Evolutionary conservation across 169 alveolate species (phyloP), one percentile per base, ranked within the genome.

Genomic region (Eimeria praecox): DNA sequence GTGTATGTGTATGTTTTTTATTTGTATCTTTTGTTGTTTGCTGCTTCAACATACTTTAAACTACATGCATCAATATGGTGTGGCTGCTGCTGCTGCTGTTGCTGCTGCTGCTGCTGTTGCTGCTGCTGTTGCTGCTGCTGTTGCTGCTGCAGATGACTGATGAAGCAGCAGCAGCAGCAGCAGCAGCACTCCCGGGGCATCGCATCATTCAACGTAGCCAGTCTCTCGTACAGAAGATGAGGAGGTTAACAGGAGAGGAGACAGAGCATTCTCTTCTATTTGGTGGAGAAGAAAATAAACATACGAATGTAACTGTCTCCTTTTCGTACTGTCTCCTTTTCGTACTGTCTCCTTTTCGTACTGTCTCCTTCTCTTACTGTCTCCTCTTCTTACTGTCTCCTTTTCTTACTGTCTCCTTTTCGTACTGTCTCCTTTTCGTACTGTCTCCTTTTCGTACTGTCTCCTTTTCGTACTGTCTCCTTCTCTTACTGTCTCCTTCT

Each of bases 171-270:
- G 64, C 9, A 35, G 80, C 78, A 62, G 82, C 35, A 20, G 93
- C 69, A 46, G 78, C 93, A n/a, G 93, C 35, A 56, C 14, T 86
- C 20, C 78, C 62, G 5, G 93, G 62, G 82, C 12, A 4, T 30
- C 93, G 38, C 82, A 30, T 56, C 54, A 62, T 86, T n/a, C 93
- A 86, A 82, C 49, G 82, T n/a, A 56, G 42, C 35, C 64, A 52
- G 59, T 86, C 93, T 4, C 93, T 86, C 64, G 66, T 86, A 56
- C 93, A 86, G 5, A 30, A 35, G 93, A 86, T 86, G 93, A 38
- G 27, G 64, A 49, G 42, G 10, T 24, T 62, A 22, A 56, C 30
- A 18, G 38, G 27, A 38, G 75, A 83, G n/a, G 93, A 86, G 66
- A 56, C 64, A 42, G 73, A 86, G 54, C 93, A 86, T 42, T 86